phyloP scores from a whole-genome alignment of 768 basidiomycete genomes.

The Boletus fagicola region DNA sequence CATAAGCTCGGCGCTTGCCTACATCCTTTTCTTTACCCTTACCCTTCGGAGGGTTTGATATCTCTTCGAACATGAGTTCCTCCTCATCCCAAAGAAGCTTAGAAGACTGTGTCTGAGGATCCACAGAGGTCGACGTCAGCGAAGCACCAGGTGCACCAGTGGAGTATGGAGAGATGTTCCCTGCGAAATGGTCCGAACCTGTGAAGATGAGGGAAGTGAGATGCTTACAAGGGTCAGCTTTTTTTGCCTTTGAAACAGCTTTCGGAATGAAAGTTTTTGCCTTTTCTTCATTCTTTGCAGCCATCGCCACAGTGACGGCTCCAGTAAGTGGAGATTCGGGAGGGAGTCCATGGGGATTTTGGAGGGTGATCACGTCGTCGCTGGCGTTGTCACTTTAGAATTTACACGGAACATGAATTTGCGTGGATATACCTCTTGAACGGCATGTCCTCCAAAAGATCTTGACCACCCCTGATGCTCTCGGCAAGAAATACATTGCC shows the following conservation, averaged over 20 bases:
- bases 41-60: slow-evolving; percentile 74
- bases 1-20: slow-evolving; percentile 89
- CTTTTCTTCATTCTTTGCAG: slow-evolving; percentile 35
- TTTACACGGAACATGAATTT: background rate
- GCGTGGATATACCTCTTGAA: slow-evolving; percentile 69
- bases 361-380: slow-evolving; percentile 89
- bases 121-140: slow-evolving; percentile 88
- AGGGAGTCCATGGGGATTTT: slow-evolving; percentile 84
- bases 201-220: background rate
- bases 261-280: slow-evolving; percentile 32
- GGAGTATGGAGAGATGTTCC: slow-evolving; percentile 91
- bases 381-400: slow-evolving; percentile 36
- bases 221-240: slow-evolving; percentile 62
- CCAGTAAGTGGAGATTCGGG: slow-evolving; percentile 46
- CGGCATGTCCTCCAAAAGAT: slow-evolving; percentile 80
- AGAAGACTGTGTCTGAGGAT: slow-evolving; percentile 63
- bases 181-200: slow-evolving; percentile 36
- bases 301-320: slow-evolving; percentile 28
- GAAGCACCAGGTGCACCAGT: slow-evolving; percentile 90
- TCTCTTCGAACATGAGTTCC: slow-evolving; percentile 96
- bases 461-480: slow-evolving; percentile 80
- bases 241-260: slow-evolving; percentile 44
- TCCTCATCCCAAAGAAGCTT: slow-evolving; percentile 98
- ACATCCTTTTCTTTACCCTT: slow-evolving; percentile 94
- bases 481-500: slow-evolving; percentile 94